Evolutionary conservation across 495 filamentous ascomycete species (phyloP).

Genomic region (Elaphomyces granulatus): DNA sequence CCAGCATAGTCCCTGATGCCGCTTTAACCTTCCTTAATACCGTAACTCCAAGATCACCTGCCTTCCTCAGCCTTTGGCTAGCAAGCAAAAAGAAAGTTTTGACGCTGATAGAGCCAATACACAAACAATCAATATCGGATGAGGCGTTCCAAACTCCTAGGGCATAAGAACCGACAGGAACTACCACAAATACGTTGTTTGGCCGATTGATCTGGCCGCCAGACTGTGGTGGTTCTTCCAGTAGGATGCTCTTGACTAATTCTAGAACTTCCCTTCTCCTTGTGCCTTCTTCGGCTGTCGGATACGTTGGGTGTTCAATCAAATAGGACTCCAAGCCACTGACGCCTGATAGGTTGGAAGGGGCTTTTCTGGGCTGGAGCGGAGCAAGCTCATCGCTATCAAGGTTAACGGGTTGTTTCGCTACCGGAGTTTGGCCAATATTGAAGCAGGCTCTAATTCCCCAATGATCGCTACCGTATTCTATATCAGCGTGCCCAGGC

Average conservation of each 20-base stretch:
- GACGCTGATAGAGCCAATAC: conserved; percentile 39
- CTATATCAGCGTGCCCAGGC: too few relatives aligned
- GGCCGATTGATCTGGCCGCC: too few relatives aligned
- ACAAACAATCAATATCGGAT: conserved; percentile 46
- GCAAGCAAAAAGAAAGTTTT: conserved; percentile 41
- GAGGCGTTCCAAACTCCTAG: conserved; percentile 38
- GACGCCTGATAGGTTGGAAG: too few relatives aligned
- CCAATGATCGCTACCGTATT: conserved; percentile 42
- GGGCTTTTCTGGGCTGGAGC: too few relatives aligned
- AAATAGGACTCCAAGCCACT: too few relatives aligned
- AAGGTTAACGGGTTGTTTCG: background rate
- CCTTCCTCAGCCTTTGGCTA: conserved; percentile 32
- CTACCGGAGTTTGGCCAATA: conserved; percentile 14
- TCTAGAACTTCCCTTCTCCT: conserved; percentile 4
- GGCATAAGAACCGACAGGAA: conserved; percentile 46
- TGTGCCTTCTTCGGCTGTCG: too few relatives aligned
- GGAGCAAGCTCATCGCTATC: conserved; percentile 1
- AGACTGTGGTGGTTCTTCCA: too few relatives aligned
- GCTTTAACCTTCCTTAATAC: conserved; percentile 38
- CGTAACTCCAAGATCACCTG: conserved; percentile 22
- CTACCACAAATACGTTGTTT: conserved; percentile 28
- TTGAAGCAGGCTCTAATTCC: conserved; percentile 35
- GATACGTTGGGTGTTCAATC: too few relatives aligned
- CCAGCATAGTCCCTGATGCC: conserved; percentile 38
- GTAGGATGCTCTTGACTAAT: conserved; percentile 1